Evolutionary conservation across 78 protist genomes (phyloP).

Genomic region (Cyanophora paradoxa): DNA sequence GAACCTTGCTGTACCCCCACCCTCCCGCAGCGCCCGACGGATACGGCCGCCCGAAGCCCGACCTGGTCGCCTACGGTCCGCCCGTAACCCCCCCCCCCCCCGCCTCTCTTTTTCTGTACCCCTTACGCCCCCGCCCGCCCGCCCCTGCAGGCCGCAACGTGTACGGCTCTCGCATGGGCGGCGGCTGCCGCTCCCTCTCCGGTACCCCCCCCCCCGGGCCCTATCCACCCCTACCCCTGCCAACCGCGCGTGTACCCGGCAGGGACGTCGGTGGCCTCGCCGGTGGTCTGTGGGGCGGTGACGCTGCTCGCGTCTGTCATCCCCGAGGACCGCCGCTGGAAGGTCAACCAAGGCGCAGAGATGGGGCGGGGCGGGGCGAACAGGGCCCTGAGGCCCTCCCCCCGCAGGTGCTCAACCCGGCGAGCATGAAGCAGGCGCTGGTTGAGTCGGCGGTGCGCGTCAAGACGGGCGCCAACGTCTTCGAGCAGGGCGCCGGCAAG

Average conservation of each 20-base stretch:
- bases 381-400: neutral
- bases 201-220: no score
- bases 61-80: slow-evolving; percentile 68
- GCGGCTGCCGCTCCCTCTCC: slow-evolving; percentile 52
- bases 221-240: no score
- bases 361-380: no score
- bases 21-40: no score
- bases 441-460: slow-evolving; percentile 32
- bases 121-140: no score
- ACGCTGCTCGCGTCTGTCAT: slow-evolving; percentile 14
- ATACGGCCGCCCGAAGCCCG: slow-evolving; percentile 91
- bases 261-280: slow-evolving; percentile 75
- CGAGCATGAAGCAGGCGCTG: slow-evolving; percentile 64
- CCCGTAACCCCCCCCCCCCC: no score
- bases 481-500: slow-evolving; percentile 76
- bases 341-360: no score
- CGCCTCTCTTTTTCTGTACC: no score
- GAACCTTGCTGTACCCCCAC: no score
- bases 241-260: no score
- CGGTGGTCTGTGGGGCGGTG: slow-evolving; percentile 83
- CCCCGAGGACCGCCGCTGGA: neutral
- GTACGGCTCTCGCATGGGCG: neutral
- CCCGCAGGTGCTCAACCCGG: slow-evolving; percentile 40
- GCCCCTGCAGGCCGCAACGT: neutral
- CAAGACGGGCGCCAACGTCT: slow-evolving; percentile 29